Conservation (phyloP, 768 basidiomycete species). For the Suillus variegatus region DNA sequence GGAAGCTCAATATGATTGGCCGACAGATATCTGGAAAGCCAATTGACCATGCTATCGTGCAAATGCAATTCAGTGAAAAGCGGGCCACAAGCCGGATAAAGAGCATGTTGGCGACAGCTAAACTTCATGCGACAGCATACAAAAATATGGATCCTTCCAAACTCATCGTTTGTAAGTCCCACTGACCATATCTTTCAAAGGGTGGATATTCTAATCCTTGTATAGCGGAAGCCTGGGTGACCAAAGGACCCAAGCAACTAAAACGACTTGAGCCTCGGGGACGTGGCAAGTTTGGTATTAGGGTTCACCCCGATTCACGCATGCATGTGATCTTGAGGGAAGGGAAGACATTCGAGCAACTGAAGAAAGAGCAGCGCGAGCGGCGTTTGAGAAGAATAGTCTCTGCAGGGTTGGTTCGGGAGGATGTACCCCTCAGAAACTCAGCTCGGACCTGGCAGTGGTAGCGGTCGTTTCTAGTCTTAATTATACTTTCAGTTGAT, state of each 20-base stretch:
- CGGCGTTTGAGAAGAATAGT: conserved; percentile 76
- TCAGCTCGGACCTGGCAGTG: conserved; percentile 75
- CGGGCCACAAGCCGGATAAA: conserved; percentile 82
- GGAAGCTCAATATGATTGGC: conserved; percentile 89
- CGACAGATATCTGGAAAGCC: conserved; percentile 89
- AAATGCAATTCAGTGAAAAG: conserved; percentile 97
- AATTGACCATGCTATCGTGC: conserved; percentile 92
- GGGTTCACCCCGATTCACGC: conserved; percentile 72
- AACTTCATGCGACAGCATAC: conserved; percentile 78
- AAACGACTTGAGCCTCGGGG: conserved; percentile 81
- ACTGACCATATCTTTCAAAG: neutral
- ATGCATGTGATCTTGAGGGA: conserved; percentile 78
- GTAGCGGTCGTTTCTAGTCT: conserved; percentile 42
- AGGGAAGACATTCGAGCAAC: conserved; percentile 75
- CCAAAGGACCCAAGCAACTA: conserved; percentile 68
- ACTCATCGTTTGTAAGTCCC: conserved; percentile 77
- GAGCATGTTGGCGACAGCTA: conserved; percentile 85
- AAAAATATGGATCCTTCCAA: conserved; percentile 72
- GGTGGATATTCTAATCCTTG: conserved; percentile 2
- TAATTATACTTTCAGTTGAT: neutral
- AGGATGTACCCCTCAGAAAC: conserved; percentile 79
- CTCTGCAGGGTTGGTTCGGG: conserved; percentile 76
- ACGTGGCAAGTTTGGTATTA: conserved; percentile 77
- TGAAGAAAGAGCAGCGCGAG: conserved; percentile 59
- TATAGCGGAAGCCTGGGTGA: conserved; percentile 92